These are phyloP conservation scores for Coemansia sp. DNA, from an alignment of 192 early-diverging fungal genomes.

Conservation along the genomic window DNA sequence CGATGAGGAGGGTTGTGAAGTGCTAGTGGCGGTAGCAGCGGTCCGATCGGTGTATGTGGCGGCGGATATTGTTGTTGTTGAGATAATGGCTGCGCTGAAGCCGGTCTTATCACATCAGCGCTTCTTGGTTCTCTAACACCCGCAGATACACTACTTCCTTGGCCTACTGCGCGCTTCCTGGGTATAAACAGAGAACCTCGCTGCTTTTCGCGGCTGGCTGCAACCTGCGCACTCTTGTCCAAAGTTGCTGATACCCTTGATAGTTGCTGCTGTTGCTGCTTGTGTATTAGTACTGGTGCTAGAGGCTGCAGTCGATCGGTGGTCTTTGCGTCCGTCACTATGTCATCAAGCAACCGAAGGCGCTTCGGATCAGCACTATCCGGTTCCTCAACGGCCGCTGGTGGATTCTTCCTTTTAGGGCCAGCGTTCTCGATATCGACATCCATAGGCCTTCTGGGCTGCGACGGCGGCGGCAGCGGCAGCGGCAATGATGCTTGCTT, in stretches of 20 bases:
- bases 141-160: neutral
- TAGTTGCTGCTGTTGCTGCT: neutral
- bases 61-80: neutral
- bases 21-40: neutral
- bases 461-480: neutral
- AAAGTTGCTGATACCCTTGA: neutral
- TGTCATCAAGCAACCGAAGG: neutral
- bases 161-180: constrained; percentile 13
- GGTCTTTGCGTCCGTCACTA: too few species aligned
- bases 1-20: too few species aligned
- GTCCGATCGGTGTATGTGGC: neutral
- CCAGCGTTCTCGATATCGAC: neutral
- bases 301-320: neutral
- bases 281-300: neutral
- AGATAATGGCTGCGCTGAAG: neutral
- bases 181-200: constrained; percentile 45
- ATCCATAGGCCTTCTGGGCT: neutral
- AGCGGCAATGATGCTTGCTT: neutral
- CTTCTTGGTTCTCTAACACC: neutral
- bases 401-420: constrained; percentile 5
- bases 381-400: neutral
- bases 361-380: neutral
- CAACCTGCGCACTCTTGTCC: neutral
- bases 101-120: neutral
- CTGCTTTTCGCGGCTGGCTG: constrained; percentile 21